Conservation (phyloP, 108 stramenopile species). For the Nitzschia putrida region DNA sequence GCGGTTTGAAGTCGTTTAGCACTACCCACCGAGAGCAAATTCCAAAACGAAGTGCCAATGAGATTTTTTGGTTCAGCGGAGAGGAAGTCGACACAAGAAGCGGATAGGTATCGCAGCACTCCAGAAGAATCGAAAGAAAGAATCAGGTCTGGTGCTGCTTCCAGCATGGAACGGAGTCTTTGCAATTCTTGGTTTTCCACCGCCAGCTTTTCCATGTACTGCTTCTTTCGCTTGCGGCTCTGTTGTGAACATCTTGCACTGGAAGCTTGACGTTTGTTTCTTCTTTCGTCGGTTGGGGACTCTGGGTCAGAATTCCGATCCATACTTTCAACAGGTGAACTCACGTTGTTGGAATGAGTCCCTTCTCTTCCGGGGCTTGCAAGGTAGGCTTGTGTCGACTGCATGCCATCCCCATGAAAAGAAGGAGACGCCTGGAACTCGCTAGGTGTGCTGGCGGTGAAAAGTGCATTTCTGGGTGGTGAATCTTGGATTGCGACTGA, state of each 20-base stretch:
- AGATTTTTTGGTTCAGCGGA: slow-evolving; percentile 49
- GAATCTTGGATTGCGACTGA: no score
- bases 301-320: no score
- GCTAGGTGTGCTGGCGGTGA: no score
- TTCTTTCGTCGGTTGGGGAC: slow-evolving; percentile 86
- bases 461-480: no score
- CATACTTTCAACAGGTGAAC: no score
- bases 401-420: no score
- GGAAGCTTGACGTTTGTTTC: slow-evolving; percentile 72
- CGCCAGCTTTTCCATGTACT: slow-evolving; percentile 90
- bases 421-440: no score
- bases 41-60: slow-evolving; percentile 81
- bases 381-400: no score
- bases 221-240: slow-evolving; percentile 92
- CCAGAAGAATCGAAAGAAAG: slow-evolving; percentile 86
- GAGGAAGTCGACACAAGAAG: slow-evolving; percentile 62
- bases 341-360: no score
- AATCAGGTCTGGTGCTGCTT: slow-evolving; percentile 78
- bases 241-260: slow-evolving; percentile 88
- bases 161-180: slow-evolving; percentile 79
- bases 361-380: no score
- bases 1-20: slow-evolving; percentile 77
- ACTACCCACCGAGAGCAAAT: slow-evolving; percentile 61
- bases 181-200: slow-evolving; percentile 79
- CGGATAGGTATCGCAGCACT: slow-evolving; percentile 70